Base-by-base conservation (phyloP, 345 rosid species). In the Euphorbia tirucalli region DNA sequence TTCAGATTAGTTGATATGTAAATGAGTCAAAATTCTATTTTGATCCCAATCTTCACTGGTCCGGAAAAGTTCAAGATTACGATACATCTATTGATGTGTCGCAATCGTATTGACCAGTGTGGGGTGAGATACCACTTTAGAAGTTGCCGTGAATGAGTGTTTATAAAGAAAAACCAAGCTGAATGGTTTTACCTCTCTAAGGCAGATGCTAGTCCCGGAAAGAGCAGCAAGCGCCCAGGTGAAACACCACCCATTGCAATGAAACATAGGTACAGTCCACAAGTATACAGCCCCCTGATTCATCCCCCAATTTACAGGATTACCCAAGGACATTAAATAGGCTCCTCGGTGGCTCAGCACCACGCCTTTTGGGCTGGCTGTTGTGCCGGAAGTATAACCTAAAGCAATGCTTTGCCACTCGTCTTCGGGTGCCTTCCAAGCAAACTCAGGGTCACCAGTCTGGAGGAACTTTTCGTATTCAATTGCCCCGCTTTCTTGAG, bases 211-310 rank as follows among this genome's bases (percentile, higher is more conserved):
- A 63, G 96, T 90, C 37, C 97, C 93, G 66, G 88, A 89, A 55
- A 92, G 81, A 16, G 84, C 97, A 52, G 94, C 96, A 31, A 90
- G 86, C 30, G 94, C n/a, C 98, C 98, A 95, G 61, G 96, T 55
- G 73, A 69, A 92, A 70, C 98, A 81, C 99, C 99, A 92, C 31
- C 98, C 96, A 73, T 92, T 90, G 75, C 93, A 89, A 59, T 95
- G 98, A 66, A 92, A 95, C 93, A 90, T 92, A 0, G 99, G 99
- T 44, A 95, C 82, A 66, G 99, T 95, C 99, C 99, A 93, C 63
- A 95, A 77, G 80, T 92, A 95, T 19, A 89, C 79, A 74, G 88
- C 82, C 32, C 97, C 96, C 77, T 93, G 98, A 73, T 70, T 85
- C 83, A 93, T 92, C n/a, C 93, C 92, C 99, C 99, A 95, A 37